These are phyloP conservation scores for Monosporascus sp. DNA, from an alignment of 2,329 filamentous ascomycete species.

Conservation along the genomic window DNA sequence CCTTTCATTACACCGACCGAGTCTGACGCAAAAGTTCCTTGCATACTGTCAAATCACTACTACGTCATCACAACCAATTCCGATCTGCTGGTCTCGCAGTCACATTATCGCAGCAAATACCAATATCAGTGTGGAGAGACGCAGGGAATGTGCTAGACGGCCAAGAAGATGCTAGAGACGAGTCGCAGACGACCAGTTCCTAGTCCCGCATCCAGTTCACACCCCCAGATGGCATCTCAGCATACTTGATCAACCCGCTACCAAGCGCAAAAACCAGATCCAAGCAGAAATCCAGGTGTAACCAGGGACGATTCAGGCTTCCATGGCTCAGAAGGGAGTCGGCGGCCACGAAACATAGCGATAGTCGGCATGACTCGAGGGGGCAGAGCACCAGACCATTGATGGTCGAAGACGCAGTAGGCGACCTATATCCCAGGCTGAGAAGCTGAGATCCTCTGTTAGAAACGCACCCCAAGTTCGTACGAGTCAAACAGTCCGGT, in stretches of 20 bases:
- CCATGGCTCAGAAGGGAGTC: slow-evolving; percentile 21
- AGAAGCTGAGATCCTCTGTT: not conserved
- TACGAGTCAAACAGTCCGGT: not conserved
- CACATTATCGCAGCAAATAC: slow-evolving; percentile 43
- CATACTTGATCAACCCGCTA: slow-evolving; percentile 10
- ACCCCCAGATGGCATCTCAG: slow-evolving; percentile 7
- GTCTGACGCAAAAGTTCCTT: slow-evolving; percentile 37
- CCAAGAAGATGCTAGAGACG: slow-evolving; percentile 8
- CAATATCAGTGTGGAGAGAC: slow-evolving; percentile 12
- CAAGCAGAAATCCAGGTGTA: slow-evolving; percentile 7
- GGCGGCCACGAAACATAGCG: slow-evolving; percentile 1
- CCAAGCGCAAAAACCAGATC: slow-evolving; percentile 8
- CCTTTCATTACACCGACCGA: slow-evolving; percentile 33
- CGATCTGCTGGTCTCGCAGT: slow-evolving; percentile 49
- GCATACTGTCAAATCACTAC: slow-evolving; percentile 46
- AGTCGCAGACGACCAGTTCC: slow-evolving; percentile 12
- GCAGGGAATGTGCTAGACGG: slow-evolving; percentile 9
- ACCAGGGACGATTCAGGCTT: slow-evolving; percentile 14
- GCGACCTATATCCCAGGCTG: not conserved
- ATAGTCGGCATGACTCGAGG: slow-evolving; percentile 1
- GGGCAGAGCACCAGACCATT: slow-evolving; percentile 2
- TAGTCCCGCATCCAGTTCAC: slow-evolving; percentile 20
- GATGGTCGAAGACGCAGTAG: slow-evolving; percentile 8
- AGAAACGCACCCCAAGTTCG: not conserved
- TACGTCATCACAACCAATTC: slow-evolving; percentile 50